phyloP scores from a whole-genome alignment of 306 rosid genomes.

The Gillenia trifoliata region DNA sequence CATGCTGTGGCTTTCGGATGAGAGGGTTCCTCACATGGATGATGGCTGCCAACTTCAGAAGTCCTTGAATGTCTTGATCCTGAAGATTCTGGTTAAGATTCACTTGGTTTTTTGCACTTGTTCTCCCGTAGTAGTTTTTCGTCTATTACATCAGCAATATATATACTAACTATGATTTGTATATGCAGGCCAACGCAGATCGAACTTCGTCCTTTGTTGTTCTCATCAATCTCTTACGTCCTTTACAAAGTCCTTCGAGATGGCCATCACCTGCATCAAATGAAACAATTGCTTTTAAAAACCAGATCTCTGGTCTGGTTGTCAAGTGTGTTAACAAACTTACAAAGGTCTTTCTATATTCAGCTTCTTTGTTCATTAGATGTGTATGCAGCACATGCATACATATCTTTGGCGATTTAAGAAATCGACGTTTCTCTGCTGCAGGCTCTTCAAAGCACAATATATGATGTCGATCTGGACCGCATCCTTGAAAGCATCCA shows the following conservation, averaged over 20 bases:
- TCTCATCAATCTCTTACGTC: constrained; percentile 80
- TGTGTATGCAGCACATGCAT: no score
- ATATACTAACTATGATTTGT: constrained; percentile 19
- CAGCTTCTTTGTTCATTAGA: no score
- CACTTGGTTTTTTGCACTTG: not conserved
- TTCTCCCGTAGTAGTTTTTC: not conserved
- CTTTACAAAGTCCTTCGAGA: constrained; percentile 93
- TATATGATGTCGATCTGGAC: constrained; percentile 90
- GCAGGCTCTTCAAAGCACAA: constrained; percentile 97
- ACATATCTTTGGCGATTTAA: not conserved
- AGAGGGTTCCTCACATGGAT: constrained; percentile 97
- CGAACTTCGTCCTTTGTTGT: constrained; percentile 94
- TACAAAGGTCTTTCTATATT: constrained; percentile 60
- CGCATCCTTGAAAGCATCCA: constrained; percentile 95
- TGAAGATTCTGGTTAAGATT: constrained; percentile 77
- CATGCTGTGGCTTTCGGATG: constrained; percentile 97
- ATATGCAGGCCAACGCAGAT: constrained; percentile 98
- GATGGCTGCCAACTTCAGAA: constrained; percentile 96
- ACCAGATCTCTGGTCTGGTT: constrained; percentile 91
- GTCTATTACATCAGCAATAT: not conserved
- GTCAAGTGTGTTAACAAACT: constrained; percentile 94
- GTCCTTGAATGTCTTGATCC: constrained; percentile 95
- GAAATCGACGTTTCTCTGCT: constrained; percentile 17
- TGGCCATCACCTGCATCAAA: constrained; percentile 88
- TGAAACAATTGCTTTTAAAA: constrained; percentile 80